Base-by-base conservation (phyloP, 1,284 basidiomycete genomes). In the Ustilago tritici region DNA sequence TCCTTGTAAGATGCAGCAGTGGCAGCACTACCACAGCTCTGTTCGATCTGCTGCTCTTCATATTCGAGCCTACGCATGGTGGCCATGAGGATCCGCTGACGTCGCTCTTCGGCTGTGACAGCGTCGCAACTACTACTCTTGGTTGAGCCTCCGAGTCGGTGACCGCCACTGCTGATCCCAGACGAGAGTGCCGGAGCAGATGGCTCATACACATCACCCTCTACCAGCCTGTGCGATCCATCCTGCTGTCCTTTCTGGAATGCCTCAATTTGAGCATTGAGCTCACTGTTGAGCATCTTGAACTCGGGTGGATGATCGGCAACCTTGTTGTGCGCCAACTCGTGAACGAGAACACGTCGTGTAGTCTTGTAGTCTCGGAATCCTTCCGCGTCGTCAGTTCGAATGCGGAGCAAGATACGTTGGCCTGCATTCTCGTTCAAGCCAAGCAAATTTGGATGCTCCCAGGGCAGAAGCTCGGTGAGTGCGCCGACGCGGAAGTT, bases 341-440 rank as follows among this genome's bases (percentile, higher is more conserved):
- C 83, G 60, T 85, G 83, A 28, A 85, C 59, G 5, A 85, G 69
- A 4, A 85, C 83, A 11, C 71, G 52, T 35, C 83, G 67, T 11
- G 80, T 80, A 19, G 81, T 81, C 61, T 74, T 76, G 71, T 85
- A 84, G 64, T 82, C 80, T 41, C 81, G 71, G 41, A 83, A 70
- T 1, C 83, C 83, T 56, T 82, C 73, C 2, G 76, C 78, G 7
- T 74, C 71, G 32, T 84, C 82, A 23, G 82, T 84, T 5, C 83
- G 78, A 10, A 84, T 74, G 38, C 83, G 77, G 7, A 84, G 68
- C 34, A 67, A 43, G 54, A 84, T 83, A 1, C 72, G 69, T 58
- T 84, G 66, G 1, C 83, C 83, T 40, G 61, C 73, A 47, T 84
- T 84, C 56, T 82, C 81, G 56, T 84, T 84, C 17, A 84, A 60